Conservation (phyloP, 306 rosid genomes). For the Trifolium pratense region DNA sequence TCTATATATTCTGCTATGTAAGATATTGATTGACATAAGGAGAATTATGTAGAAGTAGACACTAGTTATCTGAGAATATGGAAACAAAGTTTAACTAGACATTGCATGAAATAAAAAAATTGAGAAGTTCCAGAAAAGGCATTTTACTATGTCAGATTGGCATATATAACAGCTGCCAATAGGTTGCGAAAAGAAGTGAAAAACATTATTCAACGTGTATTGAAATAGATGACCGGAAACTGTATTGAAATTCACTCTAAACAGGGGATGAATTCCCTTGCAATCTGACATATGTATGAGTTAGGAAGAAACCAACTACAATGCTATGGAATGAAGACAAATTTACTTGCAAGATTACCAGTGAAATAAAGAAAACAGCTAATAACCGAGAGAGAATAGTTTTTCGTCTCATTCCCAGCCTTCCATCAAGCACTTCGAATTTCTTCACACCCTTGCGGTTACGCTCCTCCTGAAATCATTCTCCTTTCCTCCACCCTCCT, state of each 20-base stretch:
- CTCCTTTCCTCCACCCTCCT: not conserved
- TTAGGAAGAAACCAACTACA: not conserved
- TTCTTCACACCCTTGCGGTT: not conserved
- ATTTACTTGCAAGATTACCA: not conserved
- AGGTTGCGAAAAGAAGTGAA: not conserved
- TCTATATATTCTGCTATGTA: constrained; percentile 6
- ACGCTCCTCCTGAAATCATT: not conserved
- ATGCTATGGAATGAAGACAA: not conserved
- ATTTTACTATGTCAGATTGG: constrained; percentile 22
- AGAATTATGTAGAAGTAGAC: not conserved
- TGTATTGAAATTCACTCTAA: not conserved
- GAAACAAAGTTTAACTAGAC: not conserved
- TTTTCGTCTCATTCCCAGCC: not conserved
- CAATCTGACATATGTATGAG: constrained; percentile 7
- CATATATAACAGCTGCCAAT: too few relatives aligned
- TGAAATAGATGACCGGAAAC: not conserved
- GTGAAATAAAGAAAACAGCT: not conserved
- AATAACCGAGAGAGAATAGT: not conserved
- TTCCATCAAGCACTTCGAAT: not conserved
- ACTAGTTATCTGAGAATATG: constrained; percentile 11
- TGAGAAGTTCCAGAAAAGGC: constrained; percentile 1
- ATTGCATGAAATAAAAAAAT: constrained; percentile 7
- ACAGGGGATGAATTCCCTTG: not conserved
- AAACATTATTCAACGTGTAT: not conserved
- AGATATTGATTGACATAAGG: constrained; percentile 17